Evolutionary conservation across 108 stramenopile genomes (phyloP).

Genomic region (Ochromonas danica): DNA sequence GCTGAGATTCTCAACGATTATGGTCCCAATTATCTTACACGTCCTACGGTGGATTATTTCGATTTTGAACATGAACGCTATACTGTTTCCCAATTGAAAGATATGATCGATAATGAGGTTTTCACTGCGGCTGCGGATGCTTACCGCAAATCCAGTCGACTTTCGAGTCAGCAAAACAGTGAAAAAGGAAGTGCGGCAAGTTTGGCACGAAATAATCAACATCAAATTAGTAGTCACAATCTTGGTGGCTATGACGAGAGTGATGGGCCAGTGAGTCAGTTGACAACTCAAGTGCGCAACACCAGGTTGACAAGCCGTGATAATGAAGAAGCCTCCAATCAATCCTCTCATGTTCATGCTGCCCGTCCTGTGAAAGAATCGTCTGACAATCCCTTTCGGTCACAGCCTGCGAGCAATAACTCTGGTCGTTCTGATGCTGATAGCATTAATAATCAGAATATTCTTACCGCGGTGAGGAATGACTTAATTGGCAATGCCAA

Average conservation of each 20-base stretch:
- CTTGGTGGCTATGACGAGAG: not conserved
- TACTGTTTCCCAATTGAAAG: not conserved
- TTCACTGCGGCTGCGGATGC: not conserved
- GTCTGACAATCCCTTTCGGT: not conserved
- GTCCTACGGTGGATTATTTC: not conserved
- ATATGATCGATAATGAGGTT: slow-evolving; percentile 28
- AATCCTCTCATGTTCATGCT: no score
- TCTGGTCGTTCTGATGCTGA: not conserved
- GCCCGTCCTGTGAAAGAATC: no score
- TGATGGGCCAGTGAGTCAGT: not conserved
- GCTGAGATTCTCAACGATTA: slow-evolving; percentile 17
- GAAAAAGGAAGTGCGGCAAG: not conserved
- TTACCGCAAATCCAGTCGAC: not conserved
- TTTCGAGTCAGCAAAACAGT: not conserved
- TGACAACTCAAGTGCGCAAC: not conserved
- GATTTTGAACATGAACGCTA: slow-evolving; percentile 22
- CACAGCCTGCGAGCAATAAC: not conserved
- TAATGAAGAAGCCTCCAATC: no score
- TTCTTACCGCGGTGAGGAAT: slow-evolving; percentile 6
- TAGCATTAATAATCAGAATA: not conserved
- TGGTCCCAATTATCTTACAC: not conserved
- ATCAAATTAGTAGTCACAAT: no score
- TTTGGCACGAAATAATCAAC: not conserved
- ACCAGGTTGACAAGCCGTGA: no score
- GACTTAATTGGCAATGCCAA: no score